These are phyloP conservation scores for Candida dendrica DNA, from an alignment of 805 yeast species.

Conservation along the genomic window DNA sequence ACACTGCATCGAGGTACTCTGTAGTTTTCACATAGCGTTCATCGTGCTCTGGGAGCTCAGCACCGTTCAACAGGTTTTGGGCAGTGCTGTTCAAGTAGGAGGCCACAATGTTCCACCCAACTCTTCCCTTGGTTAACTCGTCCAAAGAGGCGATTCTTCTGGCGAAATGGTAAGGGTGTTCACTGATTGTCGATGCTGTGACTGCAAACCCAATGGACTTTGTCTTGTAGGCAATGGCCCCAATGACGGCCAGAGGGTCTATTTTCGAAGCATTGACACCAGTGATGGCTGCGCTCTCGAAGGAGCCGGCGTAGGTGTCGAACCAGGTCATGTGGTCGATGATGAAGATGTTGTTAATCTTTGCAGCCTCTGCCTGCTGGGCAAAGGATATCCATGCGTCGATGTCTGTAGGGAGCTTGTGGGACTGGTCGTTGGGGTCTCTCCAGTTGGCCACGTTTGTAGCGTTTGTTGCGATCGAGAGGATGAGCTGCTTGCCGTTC, in stretches of 20 bases:
- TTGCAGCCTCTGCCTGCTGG: constrained; percentile 26
- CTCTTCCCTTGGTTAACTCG: constrained; percentile 33
- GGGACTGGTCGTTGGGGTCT: constrained; percentile 25
- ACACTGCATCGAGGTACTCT: constrained; percentile 33
- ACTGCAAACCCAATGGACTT: constrained; percentile 30
- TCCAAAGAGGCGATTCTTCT: constrained; percentile 35
- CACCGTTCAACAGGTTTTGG: constrained; percentile 28
- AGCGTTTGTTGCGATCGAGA: background rate
- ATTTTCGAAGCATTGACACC: constrained; percentile 20
- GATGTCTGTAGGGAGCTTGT: constrained; percentile 2
- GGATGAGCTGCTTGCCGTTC: background rate
- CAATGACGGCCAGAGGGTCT: constrained; percentile 25
- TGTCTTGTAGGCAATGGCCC: constrained; percentile 33
- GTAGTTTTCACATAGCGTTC: constrained; percentile 33
- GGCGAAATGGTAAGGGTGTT: constrained; percentile 35
- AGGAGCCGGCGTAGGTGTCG: constrained; percentile 25
- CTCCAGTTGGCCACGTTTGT: background rate
- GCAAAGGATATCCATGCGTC: constrained; percentile 31
- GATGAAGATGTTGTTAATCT: constrained; percentile 25
- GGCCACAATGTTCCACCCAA: constrained; percentile 40
- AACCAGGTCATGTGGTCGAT: constrained; percentile 31
- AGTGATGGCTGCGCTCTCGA: constrained; percentile 21
- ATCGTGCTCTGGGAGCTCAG: constrained; percentile 30
- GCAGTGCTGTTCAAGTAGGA: constrained; percentile 36
- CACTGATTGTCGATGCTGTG: constrained; percentile 35